These are phyloP conservation scores for Suhomyces panamericanus DNA, from an alignment of 1,139 yeast genomes.

Conservation along the genomic window DNA sequence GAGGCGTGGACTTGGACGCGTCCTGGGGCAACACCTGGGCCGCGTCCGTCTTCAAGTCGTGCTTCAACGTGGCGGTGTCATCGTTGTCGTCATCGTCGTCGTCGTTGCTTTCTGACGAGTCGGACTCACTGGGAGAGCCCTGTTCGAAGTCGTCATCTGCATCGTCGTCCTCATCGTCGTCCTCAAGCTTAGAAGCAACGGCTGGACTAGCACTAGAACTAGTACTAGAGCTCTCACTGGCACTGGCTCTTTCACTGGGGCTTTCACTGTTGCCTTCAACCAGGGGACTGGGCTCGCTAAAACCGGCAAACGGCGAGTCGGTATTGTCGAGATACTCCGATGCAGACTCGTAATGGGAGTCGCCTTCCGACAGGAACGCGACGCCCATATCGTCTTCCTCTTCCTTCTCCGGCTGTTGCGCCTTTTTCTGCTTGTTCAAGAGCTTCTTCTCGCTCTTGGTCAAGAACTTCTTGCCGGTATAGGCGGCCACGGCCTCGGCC, in stretches of 20 bases:
- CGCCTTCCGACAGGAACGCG: constrained; percentile 21
- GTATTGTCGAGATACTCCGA: constrained; percentile 26
- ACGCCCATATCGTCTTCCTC: constrained; percentile 32
- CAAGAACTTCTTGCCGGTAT: constrained; percentile 53
- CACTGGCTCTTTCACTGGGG: no score
- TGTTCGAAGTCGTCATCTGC: constrained; percentile 16
- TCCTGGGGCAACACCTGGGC: constrained; percentile 4
- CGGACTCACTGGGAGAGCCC: constrained; percentile 5
- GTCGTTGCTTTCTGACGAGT: constrained; percentile 13
- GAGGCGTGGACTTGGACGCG: constrained; percentile 31
- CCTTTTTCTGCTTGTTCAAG: constrained; percentile 26
- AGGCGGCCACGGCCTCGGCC: constrained; percentile 64
- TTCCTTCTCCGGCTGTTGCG: constrained; percentile 21
- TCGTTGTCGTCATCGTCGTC: constrained; percentile 27
- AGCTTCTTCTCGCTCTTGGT: constrained; percentile 39
- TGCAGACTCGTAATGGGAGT: constrained; percentile 32
- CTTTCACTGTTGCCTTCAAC: not conserved
- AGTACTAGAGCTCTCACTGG: no score
- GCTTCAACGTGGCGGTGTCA: constrained; percentile 33
- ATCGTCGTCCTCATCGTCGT: constrained; percentile 29
- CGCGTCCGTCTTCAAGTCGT: constrained; percentile 20
- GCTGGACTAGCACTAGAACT: no score
- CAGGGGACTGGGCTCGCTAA: constrained; percentile 13
- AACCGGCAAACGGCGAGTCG: constrained; percentile 20
- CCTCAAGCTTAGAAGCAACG: no score